These are phyloP conservation scores for Talaromyces nanjingensis DNA, from an alignment of 495 filamentous ascomycete species.

Conservation along the genomic window DNA sequence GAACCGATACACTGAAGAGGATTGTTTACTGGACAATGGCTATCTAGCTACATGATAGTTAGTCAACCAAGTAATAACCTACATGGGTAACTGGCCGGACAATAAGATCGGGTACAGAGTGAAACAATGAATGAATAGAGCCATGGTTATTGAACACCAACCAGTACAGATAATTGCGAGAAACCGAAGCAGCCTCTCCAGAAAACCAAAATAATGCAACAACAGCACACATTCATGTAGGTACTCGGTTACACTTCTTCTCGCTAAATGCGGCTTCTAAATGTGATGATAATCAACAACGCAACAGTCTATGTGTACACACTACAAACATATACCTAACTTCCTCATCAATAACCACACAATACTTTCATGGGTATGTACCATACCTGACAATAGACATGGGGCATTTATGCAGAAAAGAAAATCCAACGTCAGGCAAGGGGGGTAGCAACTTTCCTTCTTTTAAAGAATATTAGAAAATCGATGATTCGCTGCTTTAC, in stretches of 20 bases:
- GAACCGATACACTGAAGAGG: background rate
- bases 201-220: background rate
- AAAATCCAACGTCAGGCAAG: constrained; percentile 6
- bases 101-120: background rate
- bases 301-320: background rate
- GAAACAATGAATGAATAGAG: background rate
- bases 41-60: background rate
- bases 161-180: background rate
- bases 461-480: background rate
- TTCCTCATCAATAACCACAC: background rate
- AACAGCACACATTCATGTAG: background rate
- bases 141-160: background rate
- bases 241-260: background rate
- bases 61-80: background rate
- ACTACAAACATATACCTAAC: background rate
- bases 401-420: constrained; percentile 1
- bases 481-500: constrained; percentile 25
- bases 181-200: background rate
- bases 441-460: constrained; percentile 9
- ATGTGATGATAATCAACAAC: background rate
- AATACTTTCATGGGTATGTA: background rate
- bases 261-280: background rate
- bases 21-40: background rate
- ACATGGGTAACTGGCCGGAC: background rate
- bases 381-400: background rate